Percentiles rank a stretch among this genome's conserved stretches.
Conservation (phyloP, 225 moss, liverwort and hornwort species). For the Lunularia cruciata region DNA sequence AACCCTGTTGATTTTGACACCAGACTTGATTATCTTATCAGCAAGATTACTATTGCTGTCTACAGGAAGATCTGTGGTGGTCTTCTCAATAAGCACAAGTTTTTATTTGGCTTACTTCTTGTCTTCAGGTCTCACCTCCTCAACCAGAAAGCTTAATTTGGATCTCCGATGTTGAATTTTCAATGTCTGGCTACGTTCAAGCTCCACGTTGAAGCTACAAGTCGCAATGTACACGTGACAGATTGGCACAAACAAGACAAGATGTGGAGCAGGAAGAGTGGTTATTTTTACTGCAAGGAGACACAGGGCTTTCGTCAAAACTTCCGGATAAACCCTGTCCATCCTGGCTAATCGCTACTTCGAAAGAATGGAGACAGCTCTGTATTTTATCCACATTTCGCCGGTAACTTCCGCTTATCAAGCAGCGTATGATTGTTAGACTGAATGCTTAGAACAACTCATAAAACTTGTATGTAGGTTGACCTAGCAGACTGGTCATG, state of each 20-base stretch:
- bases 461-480: too few relatives aligned
- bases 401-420: conserved; percentile 20
- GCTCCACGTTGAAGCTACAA: too few relatives aligned
- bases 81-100: conserved; percentile 43
- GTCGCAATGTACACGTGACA: conserved; percentile 26
- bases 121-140: conserved; percentile 39
- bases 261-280: conserved; percentile 51
- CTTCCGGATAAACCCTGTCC: conserved; percentile 35
- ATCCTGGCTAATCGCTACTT: conserved; percentile 37
- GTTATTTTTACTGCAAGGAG: conserved; percentile 50
- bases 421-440: too few relatives aligned
- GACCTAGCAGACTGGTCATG: too few relatives aligned
- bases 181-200: too few relatives aligned
- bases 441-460: too few relatives aligned
- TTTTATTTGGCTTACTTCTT: conserved; percentile 46
- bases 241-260: conserved; percentile 49
- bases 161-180: too few relatives aligned
- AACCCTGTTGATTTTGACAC: conserved; percentile 55
- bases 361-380: conserved; percentile 51
- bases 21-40: conserved; percentile 47
- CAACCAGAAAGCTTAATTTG: too few relatives aligned
- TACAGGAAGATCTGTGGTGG: conserved; percentile 46
- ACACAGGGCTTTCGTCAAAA: conserved; percentile 24
- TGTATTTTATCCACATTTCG: conserved; percentile 34
- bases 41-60: conserved; percentile 50